Conservation (phyloP, 306 rosid species). For the Quercus parvula region DNA sequence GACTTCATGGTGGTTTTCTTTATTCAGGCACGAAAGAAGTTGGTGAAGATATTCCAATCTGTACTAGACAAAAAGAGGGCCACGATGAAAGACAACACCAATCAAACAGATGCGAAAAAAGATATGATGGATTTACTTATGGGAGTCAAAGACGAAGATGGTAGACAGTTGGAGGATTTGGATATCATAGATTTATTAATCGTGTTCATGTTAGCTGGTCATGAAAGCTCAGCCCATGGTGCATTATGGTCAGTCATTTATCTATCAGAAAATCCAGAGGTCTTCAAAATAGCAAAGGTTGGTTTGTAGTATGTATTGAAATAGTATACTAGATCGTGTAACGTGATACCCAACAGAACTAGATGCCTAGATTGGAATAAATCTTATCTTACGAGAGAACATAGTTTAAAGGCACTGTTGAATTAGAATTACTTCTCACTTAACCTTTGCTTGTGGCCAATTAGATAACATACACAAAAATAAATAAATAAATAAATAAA, state of each 20-base stretch:
- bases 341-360: background rate
- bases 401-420: background rate
- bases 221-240: conserved; percentile 80
- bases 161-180: conserved; percentile 35
- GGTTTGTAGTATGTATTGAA: background rate
- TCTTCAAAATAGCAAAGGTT: conserved; percentile 56
- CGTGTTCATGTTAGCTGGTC: conserved; percentile 76
- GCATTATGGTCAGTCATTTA: conserved; percentile 65
- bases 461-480: background rate
- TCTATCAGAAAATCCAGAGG: conserved; percentile 48
- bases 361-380: background rate
- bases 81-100: background rate
- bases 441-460: background rate
- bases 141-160: conserved; percentile 37
- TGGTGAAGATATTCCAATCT: background rate
- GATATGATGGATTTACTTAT: conserved; percentile 43
- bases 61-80: conserved; percentile 15
- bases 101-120: conserved; percentile 4
- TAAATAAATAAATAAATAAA: too few species aligned
- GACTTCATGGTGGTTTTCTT: background rate
- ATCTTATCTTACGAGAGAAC: background rate
- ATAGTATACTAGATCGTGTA: background rate
- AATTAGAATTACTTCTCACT: too few species aligned
- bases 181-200: conserved; percentile 45
- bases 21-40: conserved; percentile 23